A percentile compares a stretch with the other conserved stretches of the same genome.
These are phyloP conservation scores for Coemansia sp. DNA, from an alignment of 192 early-diverging fungal species.

Conservation along the genomic window DNA sequence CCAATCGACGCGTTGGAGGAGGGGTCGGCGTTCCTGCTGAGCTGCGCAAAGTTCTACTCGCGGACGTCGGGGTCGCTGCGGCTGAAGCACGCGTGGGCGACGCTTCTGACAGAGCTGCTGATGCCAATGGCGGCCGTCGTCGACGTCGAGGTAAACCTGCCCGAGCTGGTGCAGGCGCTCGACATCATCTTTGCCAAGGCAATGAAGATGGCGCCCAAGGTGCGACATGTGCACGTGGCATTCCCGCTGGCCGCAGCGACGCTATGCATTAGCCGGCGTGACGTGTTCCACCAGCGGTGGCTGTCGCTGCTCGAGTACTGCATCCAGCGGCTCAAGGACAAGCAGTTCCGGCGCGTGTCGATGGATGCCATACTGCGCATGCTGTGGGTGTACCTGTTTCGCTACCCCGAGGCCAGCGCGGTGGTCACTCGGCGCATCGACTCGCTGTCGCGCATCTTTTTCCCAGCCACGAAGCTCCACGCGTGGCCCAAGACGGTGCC, in stretches of 20 bases:
- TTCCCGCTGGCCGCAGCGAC: conserved; percentile 87
- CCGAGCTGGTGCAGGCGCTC: conserved; percentile 89
- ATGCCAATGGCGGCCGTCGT: conserved; percentile 91
- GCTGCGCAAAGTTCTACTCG: conserved; percentile 85
- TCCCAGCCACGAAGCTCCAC: conserved; percentile 55
- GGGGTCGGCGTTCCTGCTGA: conserved; percentile 91
- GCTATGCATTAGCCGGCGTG: conserved; percentile 87
- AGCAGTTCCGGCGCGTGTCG: conserved; percentile 70
- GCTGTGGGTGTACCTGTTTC: conserved; percentile 94
- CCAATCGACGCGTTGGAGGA: conserved; percentile 94
- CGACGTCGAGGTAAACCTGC: conserved; percentile 92
- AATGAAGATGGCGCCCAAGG: conserved; percentile 88
- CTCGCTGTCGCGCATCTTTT: conserved; percentile 54
- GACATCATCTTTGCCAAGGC: conserved; percentile 91
- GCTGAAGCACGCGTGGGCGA: conserved; percentile 91
- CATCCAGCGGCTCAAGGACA: conserved; percentile 77
- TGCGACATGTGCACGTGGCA: conserved; percentile 75
- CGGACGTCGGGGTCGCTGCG: conserved; percentile 74
- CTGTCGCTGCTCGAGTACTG: conserved; percentile 67
- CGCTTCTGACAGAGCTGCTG: conserved; percentile 88
- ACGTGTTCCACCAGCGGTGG: conserved; percentile 88
- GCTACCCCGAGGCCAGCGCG: conserved; percentile 72
- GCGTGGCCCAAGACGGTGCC: conserved; percentile 59
- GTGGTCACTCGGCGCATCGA: conserved; percentile 54
- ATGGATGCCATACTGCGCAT: conserved; percentile 80